Base-by-base conservation (phyloP, 108 stramenopile genomes). In the Parietichytrium sp. region DNA sequence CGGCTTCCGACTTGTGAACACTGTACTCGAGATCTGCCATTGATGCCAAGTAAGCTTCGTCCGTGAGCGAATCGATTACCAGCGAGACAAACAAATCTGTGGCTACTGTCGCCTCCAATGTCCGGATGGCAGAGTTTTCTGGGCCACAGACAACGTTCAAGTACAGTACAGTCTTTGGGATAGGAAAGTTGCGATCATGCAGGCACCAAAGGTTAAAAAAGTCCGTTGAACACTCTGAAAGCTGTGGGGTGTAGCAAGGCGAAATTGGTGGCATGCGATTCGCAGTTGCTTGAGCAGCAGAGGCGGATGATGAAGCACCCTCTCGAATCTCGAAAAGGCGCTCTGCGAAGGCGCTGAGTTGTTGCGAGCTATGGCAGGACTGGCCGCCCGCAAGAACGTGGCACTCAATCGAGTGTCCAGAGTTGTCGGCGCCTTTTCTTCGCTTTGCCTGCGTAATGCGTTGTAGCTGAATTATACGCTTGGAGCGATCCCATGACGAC, bases 21-120 rank as follows among this genome's bases (percentile, higher is more conserved):
- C 20, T 72, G 20, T 72, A 72, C 13, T 72, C 6, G 1, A 72
- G 61, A 10, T 42, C 42, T 6, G 61, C 61, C 61, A 72, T 72
- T 6, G 61, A 72, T 47, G 61, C 61, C 61, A 72, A 45, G 42
- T 72, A 72, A 6, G 61, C 6, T 42, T 72, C 61, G 3, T 72
- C 45, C n/a, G 6, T 72, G 13, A 72, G 33, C 20, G 36, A 33
- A 38, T 72, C 61, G 20, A n/a, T 42, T 10, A 72, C 45, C 20
- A 72, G 38, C 23, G 20, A 23, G 2, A 72, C 45, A n/a, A 72
- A 72, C 20, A 72, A 25, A 15, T 16, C 6, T n/a, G n/a, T 72
- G 20, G 61, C 61, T 6, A 72, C 61, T 6, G 42, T n/a, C 8
- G 13, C 15, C 29, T 45, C 38, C 0, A 42, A 42, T 0, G 61